Evolutionary conservation across 495 filamentous ascomycete species (phyloP).

Genomic region (Penicillium coprophilum): DNA sequence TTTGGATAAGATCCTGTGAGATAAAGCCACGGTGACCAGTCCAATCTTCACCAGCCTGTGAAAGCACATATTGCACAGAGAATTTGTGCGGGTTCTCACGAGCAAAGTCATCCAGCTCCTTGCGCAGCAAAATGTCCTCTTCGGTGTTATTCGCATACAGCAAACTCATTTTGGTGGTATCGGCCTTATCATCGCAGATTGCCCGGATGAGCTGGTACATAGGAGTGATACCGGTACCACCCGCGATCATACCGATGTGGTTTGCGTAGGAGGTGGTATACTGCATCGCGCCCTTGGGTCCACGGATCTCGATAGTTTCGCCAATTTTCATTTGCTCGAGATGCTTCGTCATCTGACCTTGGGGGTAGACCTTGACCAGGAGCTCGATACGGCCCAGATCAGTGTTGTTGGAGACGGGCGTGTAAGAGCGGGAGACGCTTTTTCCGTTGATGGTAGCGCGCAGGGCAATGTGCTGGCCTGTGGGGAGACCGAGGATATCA

Average conservation of each 20-base stretch:
- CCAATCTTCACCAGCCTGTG: slow-evolving; percentile 28
- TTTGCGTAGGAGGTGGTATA: slow-evolving; percentile 36
- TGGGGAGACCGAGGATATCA: slow-evolving; percentile 43
- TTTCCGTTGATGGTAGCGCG: slow-evolving; percentile 39
- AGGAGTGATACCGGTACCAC: slow-evolving; percentile 44
- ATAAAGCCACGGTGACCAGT: slow-evolving; percentile 23
- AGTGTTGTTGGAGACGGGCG: slow-evolving; percentile 44
- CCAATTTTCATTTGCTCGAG: slow-evolving; percentile 39
- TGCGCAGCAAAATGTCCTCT: slow-evolving; percentile 40
- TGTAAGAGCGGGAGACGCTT: slow-evolving; percentile 43
- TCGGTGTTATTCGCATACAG: slow-evolving; percentile 47
- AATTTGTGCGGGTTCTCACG: slow-evolving; percentile 38
- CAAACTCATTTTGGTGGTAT: slow-evolving; percentile 47
- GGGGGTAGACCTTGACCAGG: slow-evolving; percentile 42
- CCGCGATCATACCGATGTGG: slow-evolving; percentile 44
- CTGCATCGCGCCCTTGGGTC: slow-evolving; percentile 50
- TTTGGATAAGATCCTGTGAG: slow-evolving; percentile 19
- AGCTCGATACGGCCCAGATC: slow-evolving; percentile 41
- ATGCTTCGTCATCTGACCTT: slow-evolving; percentile 43
- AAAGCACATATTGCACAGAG: slow-evolving; percentile 44
- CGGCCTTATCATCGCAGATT: slow-evolving; percentile 48
- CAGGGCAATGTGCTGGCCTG: slow-evolving; percentile 46
- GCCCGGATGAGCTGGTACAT: slow-evolving; percentile 55
- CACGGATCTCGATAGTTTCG: slow-evolving; percentile 46
- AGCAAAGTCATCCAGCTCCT: slow-evolving; percentile 50